These are phyloP conservation scores for Phytophthora podocarpi DNA, from an alignment of 352 stramenopile genomes.

Conservation along the genomic window DNA sequence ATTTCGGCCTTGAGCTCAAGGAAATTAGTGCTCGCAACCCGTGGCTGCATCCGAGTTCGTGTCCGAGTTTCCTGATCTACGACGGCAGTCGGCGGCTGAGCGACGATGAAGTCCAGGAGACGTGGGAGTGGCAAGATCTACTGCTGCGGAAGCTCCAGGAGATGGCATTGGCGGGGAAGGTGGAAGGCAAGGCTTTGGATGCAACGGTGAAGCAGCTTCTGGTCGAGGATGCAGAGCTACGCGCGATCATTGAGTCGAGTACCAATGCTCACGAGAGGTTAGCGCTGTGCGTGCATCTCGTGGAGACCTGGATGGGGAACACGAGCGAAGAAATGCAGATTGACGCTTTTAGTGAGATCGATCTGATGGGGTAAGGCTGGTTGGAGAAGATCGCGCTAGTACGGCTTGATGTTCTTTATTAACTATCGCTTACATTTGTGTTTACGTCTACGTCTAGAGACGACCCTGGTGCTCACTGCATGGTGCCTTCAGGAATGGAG, in stretches of 20 bases:
- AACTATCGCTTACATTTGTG: not conserved
- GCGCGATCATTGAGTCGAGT: conserved; percentile 7
- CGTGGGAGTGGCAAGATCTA: conserved; percentile 52
- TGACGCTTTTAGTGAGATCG: conserved; percentile 55
- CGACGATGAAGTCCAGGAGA: conserved; percentile 37
- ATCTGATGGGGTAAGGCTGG: conserved; percentile 42
- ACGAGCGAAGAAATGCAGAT: conserved; percentile 46
- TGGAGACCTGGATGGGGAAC: conserved; percentile 63
- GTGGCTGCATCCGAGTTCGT: conserved; percentile 59
- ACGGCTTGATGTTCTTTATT: not conserved
- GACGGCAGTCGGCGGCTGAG: conserved; percentile 31
- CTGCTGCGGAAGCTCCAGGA: conserved; percentile 47
- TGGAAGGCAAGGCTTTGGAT: conserved; percentile 27
- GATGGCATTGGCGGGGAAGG: conserved; percentile 24
- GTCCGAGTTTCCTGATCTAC: conserved; percentile 46
- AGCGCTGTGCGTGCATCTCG: conserved; percentile 42
- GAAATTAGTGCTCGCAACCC: conserved; percentile 58
- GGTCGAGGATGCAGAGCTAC: conserved; percentile 18
- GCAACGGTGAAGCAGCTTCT: conserved; percentile 37
- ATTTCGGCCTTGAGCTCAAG: conserved; percentile 46
- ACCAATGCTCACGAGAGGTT: conserved; percentile 33
- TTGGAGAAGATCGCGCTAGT: not conserved
- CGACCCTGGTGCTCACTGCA: conserved; percentile 50
- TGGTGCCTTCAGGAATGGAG: conserved; percentile 50
- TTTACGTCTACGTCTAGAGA: conserved; percentile 39